phyloP scores from a whole-genome alignment of 176 grass and related monocot genomes.

The bread wheat (Triticum aestivum) region IWGSC_CS_RefSeq_v2.1 NC_057812.1:552285082-552285581 shows the following conservation, averaged over 20 bases:
- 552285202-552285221: not conserved
- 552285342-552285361: not conserved
- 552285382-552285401: not conserved
- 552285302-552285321: no score
- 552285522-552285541: not conserved
- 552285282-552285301: no score
- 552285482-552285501: not conserved
- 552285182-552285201: not conserved
- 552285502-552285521: not conserved
- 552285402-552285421: not conserved
- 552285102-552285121: not conserved
- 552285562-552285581: not conserved
- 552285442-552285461: not conserved
- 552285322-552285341: not conserved
- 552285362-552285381: not conserved
- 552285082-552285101: not conserved
- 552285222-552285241: not conserved
- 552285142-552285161: not conserved
- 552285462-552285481: not conserved
- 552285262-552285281: not conserved
- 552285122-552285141: not conserved
- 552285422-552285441: not conserved
- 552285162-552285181: not conserved
- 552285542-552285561: slow-evolving; percentile 8
- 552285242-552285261: not conserved